Evolutionary conservation across 495 filamentous ascomycete genomes (phyloP).

Genomic region (Xylaria castorea): DNA sequence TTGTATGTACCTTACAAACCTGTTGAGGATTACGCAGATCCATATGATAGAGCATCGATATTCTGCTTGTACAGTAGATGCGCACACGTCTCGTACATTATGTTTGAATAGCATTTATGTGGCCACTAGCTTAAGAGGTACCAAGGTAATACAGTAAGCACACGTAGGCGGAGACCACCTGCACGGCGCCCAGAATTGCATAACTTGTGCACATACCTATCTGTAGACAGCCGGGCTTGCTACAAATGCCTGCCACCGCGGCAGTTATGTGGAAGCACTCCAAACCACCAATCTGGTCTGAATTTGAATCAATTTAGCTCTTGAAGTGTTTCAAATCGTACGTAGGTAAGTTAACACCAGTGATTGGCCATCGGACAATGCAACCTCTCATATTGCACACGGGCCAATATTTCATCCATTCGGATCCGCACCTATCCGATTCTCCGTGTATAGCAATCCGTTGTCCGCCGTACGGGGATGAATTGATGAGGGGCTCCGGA

Average conservation of each 20-base stretch:
- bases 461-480: background rate
- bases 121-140: background rate
- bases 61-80: background rate
- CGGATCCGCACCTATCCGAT: slow-evolving; percentile 14
- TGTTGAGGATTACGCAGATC: background rate
- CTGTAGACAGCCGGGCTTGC: no score
- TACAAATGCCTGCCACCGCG: no score
- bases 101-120: background rate
- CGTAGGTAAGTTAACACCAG: background rate
- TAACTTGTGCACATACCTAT: background rate
- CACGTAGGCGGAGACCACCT: background rate
- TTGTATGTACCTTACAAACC: background rate
- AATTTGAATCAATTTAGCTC: background rate
- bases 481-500: background rate
- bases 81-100: background rate
- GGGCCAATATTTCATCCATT: background rate
- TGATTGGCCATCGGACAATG: background rate
- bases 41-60: background rate
- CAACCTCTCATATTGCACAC: background rate
- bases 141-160: background rate
- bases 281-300: background rate
- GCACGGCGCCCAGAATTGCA: background rate
- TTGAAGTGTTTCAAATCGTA: background rate
- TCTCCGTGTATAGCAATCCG: slow-evolving; percentile 5
- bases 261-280: background rate